Base-by-base conservation (phyloP, 164 flowering plant genomes). In the Vitis rupestris region DNA sequence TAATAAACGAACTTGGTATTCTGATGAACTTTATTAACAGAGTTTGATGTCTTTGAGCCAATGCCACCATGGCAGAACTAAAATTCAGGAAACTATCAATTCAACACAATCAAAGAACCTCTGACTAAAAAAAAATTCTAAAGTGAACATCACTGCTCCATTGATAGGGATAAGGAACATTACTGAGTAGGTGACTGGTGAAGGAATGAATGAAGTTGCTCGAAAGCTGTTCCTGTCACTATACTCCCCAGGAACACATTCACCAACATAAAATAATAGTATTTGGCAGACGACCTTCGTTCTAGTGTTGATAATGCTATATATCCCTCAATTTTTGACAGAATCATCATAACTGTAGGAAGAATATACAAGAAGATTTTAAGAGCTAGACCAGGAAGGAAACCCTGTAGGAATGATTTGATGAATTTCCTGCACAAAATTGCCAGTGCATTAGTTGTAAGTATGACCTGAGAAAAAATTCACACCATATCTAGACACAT, bases 231-330 rank as follows among this genome's bases (percentile, higher is more conserved):
- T 75, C 99, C 99, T 15, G 98, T 77, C 23, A 86, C 79, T 54
- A 95, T 90, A 74, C 98, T 95, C 60, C 99, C 99, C 83, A 95
- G 80, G 75, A 95, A 95, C 12, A 95, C 99, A 72, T 95, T 95
- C 63, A 95, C 98, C 82, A 95, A 63, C 94, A 93, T 93, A 64
- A 93, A 95, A 68, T 89, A 90, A 77, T 95, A 93, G 75, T 90
- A 93, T 69, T 95, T 95, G 12, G 93, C 87, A 55, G 99, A 88
- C 30, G 98, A 75, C 74, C 81, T 87, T 70, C 99, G 74, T 74
- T 95, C 98, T 4, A 95, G 80, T 17, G 76, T 72, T 68, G 99
- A 95, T 54, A 81, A 16, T 17, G 99, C 82, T 44, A 87, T 75
- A 72, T 89, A 79, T 53, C 99, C 99, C 81, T 95, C 99, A 64